Evolutionary conservation across 805 yeast genomes (phyloP).

Genomic region (Ogataea nonfermentans): DNA sequence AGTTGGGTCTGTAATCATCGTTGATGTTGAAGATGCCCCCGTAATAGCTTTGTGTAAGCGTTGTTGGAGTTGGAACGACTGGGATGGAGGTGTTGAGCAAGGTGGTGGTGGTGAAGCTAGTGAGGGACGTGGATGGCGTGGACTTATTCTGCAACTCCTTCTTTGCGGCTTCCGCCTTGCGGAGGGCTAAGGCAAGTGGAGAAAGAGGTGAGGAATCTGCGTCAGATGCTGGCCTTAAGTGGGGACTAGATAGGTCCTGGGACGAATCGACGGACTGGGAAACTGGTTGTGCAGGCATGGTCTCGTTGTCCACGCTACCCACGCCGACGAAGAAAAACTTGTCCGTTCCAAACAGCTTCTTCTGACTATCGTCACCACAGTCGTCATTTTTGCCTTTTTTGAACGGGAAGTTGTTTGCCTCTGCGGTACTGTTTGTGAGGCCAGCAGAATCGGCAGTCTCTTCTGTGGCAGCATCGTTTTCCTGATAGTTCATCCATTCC

Average conservation of each 20-base stretch:
- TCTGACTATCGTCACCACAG: conserved; percentile 17
- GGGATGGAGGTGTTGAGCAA: not conserved
- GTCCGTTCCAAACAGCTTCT: conserved; percentile 25
- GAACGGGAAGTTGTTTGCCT: conserved; percentile 15
- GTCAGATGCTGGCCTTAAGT: no score
- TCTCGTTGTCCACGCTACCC: conserved; percentile 20
- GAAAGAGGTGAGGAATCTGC: no score
- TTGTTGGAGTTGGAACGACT: conserved; percentile 1
- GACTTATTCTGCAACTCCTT: no score
- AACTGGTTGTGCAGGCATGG: not conserved
- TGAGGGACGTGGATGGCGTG: not conserved
- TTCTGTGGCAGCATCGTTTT: not conserved
- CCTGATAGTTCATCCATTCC: conserved; percentile 2
- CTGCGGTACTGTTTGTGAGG: not conserved
- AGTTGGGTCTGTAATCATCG: not conserved
- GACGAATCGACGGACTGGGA: no score
- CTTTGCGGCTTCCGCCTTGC: no score
- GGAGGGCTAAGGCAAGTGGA: no score
- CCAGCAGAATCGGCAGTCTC: not conserved
- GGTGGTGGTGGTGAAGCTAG: not conserved
- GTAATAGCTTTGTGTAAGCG: conserved; percentile 1
- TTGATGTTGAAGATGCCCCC: conserved; percentile 2
- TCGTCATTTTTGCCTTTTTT: conserved; percentile 15
- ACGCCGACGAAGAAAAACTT: conserved; percentile 30
- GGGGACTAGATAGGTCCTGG: no score